Base-by-base conservation (phyloP, 768 basidiomycete genomes). In the Tulasnella calospora region DNA sequence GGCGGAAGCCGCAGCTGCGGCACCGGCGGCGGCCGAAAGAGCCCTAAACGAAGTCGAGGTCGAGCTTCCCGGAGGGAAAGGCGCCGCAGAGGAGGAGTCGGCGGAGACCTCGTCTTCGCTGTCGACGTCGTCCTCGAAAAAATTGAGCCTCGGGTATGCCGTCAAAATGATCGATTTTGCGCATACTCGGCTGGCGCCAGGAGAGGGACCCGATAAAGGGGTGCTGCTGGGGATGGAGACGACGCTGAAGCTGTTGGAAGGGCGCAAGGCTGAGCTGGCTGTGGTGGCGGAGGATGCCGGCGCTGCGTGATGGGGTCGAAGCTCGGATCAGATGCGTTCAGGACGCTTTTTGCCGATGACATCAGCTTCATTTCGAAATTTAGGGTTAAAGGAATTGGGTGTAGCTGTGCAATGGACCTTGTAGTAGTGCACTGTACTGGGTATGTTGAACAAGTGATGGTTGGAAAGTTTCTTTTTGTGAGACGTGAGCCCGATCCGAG, bases 151-250 rank as follows among this genome's bases (percentile, higher is more conserved):
- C 27, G 77, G 35, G 2, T 92, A 88, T 80, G 86, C 87, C 19
- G 87, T 98, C 79, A 92, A 91, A 80, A 85, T 98, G 80, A 98
- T 99, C 81, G 97, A 99, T 85, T 98, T 99, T 83, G 96, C 96
- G 9, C 97, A 99, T 83, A 92, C 95, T 2, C 85, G 88, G 33
- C 80, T 92, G 17, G 87, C 84, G 9, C 88, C 90, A 0, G 94
- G 92, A 0, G 81, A 89, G 81, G 96, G 96, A 5, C 90, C 91
- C 1, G 96, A 98, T 83, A 84, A 88, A 51, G 92, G 97, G 0
- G 90, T 96, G 23, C 83, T 97, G 80, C 83, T 85, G 44, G 97
- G 96, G 4, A 80, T 98, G 78, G 85, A 90, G 74, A 95, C 91
- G 0, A 83, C 92, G 51, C 83, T 92, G 38, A 81, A 80, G 7